Conservation (phyloP, 2,329 filamentous ascomycete species). For the Aspergillus amoenus region DNA sequence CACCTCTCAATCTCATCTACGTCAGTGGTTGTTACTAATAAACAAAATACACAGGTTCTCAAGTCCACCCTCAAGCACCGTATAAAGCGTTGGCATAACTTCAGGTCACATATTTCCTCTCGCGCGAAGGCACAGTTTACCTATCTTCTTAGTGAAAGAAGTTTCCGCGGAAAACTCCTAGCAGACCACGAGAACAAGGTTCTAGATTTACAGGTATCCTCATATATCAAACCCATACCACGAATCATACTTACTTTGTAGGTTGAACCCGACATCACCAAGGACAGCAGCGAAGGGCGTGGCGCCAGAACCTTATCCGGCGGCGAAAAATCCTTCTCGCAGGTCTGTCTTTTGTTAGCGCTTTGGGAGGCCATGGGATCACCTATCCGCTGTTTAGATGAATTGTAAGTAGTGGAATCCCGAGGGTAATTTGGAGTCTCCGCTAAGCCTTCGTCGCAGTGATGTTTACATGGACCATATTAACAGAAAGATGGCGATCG, state of each 20-base stretch:
- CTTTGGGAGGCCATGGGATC: constrained; percentile 99
- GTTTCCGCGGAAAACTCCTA: constrained; percentile 78
- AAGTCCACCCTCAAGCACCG: constrained; percentile 66
- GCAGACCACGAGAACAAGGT: constrained; percentile 73
- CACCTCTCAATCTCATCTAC: background rate
- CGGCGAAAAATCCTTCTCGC: constrained; percentile 96
- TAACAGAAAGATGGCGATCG: constrained; percentile 88
- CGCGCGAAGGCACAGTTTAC: constrained; percentile 82
- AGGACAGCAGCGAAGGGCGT: constrained; percentile 66
- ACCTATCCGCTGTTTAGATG: constrained; percentile 89
- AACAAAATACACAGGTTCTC: constrained; percentile 43
- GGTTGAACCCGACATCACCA: constrained; percentile 69
- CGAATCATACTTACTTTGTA: constrained; percentile 24
- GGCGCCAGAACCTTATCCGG: constrained; percentile 91
- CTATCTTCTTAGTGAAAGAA: constrained; percentile 83
- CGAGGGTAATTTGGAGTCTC: background rate
- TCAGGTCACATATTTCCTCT: constrained; percentile 82
- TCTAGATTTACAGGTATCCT: constrained; percentile 69
- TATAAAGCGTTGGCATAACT: constrained; percentile 72
- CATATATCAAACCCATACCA: background rate
- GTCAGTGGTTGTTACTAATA: background rate
- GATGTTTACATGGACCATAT: constrained; percentile 99
- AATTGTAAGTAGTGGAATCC: constrained; percentile 62
- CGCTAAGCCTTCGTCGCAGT: constrained; percentile 29
- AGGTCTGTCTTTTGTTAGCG: constrained; percentile 85